These are phyloP conservation scores for Rhododendron simsii DNA, from an alignment of 148 eudicot genomes.

Conservation along the genomic window DNA sequence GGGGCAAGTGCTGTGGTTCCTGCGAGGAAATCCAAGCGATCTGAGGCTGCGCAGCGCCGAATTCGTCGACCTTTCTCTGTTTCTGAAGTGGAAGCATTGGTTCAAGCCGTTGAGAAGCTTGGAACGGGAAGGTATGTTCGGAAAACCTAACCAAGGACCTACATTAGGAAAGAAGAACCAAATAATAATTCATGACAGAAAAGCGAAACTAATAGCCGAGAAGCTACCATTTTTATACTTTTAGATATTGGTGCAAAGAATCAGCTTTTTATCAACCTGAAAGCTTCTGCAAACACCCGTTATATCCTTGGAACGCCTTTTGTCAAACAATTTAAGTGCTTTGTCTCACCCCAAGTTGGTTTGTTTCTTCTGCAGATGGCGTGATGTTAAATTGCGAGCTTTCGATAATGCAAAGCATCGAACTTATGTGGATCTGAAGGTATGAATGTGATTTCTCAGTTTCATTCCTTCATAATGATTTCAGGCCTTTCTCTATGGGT, in stretches of 20 bases:
- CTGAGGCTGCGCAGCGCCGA: constrained; percentile 79
- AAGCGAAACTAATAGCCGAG: background rate
- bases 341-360: background rate
- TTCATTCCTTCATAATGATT: background rate
- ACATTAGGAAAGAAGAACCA: background rate
- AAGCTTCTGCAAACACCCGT: background rate
- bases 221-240: background rate
- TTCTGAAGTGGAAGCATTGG: constrained; percentile 88
- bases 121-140: constrained; percentile 86
- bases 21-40: constrained; percentile 52
- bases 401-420: constrained; percentile 90
- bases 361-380: constrained; percentile 60
- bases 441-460: constrained; percentile 16
- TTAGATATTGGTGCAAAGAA: background rate
- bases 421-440: constrained; percentile 96
- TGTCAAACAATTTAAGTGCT: background rate
- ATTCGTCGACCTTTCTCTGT: constrained; percentile 97
- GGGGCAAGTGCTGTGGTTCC: constrained; percentile 59
- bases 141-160: background rate
- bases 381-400: constrained; percentile 86
- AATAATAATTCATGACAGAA: background rate
- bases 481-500: background rate
- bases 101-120: constrained; percentile 95
- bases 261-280: background rate
- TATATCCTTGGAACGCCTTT: background rate